A percentile compares a stretch with the other conserved stretches of the same genome.
These are phyloP conservation scores for Thyridium curvatum DNA, from an alignment of 2,329 filamentous ascomycete species.

Conservation along the genomic window DNA sequence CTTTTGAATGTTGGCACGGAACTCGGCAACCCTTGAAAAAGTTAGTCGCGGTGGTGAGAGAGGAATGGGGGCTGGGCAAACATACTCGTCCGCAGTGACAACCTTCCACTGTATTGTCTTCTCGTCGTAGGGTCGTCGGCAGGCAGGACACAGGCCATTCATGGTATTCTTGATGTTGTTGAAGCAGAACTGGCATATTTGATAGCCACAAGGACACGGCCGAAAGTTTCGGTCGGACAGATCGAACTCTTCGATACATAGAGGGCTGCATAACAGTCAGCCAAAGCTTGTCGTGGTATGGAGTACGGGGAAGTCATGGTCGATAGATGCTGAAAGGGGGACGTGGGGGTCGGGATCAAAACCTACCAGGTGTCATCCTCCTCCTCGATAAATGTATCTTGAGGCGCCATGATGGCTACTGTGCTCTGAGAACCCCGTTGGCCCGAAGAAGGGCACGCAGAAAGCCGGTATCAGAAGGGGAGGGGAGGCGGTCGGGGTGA, in stretches of 20 bases:
- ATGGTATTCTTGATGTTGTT: slow-evolving; percentile 99
- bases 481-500: background rate
- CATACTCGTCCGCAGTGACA: slow-evolving; percentile 90
- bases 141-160: slow-evolving; percentile 96
- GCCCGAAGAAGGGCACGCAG: background rate
- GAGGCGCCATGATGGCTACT: slow-evolving; percentile 50
- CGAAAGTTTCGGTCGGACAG: slow-evolving; percentile 95
- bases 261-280: slow-evolving; percentile 56
- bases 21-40: slow-evolving; percentile 57
- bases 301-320: too few species aligned
- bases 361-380: slow-evolving; percentile 64
- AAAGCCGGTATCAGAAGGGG: background rate
- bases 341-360: slow-evolving; percentile 8
- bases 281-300: too few species aligned
- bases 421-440: background rate
- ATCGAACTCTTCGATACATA: slow-evolving; percentile 98
- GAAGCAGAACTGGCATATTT: slow-evolving; percentile 99
- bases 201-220: slow-evolving; percentile 95
- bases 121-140: slow-evolving; percentile 90
- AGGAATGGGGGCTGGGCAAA: slow-evolving; percentile 14
- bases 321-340: slow-evolving; percentile 6
- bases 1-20: slow-evolving; percentile 74
- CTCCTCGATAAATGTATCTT: slow-evolving; percentile 67
- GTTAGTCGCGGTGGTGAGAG: background rate
- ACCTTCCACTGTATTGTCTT: slow-evolving; percentile 97